phyloP scores from a whole-genome alignment of 78 protist genomes.

The Isochrysis galbana region DNA sequence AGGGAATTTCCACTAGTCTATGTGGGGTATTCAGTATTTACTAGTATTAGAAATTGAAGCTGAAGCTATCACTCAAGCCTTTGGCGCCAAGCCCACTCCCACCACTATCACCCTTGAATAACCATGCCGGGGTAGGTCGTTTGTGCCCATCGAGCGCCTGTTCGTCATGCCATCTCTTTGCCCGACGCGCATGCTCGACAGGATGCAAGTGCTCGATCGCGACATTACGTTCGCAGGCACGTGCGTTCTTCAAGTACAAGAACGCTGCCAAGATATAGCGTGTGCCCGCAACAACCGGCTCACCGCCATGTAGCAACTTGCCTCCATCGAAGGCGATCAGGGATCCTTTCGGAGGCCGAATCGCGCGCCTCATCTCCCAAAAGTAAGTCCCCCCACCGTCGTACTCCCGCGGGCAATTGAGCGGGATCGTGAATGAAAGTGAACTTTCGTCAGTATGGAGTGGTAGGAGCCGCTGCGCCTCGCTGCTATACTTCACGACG shows the following conservation, averaged over 20 bases:
- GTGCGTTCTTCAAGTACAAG: background rate
- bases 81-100: too few relatives aligned
- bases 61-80: too few relatives aligned
- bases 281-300: background rate
- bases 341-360: background rate
- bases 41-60: too few relatives aligned
- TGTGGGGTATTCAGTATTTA: too few relatives aligned
- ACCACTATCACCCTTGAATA: too few relatives aligned
- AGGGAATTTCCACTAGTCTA: too few relatives aligned
- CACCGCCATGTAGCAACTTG: background rate
- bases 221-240: too few relatives aligned
- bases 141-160: too few relatives aligned
- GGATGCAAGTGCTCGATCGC: too few relatives aligned
- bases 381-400: constrained; percentile 10
- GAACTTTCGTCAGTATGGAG: background rate
- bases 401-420: background rate
- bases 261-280: constrained; percentile 18
- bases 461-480: constrained; percentile 7
- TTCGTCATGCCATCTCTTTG: too few relatives aligned
- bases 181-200: too few relatives aligned
- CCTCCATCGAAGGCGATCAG: background rate
- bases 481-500: background rate
- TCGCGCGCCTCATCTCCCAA: background rate
- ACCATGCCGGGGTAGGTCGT: too few relatives aligned
- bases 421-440: background rate